Evolutionary conservation across 179 eudicot species (phyloP).

Genomic region (Patellifolia procumbens): DNA sequence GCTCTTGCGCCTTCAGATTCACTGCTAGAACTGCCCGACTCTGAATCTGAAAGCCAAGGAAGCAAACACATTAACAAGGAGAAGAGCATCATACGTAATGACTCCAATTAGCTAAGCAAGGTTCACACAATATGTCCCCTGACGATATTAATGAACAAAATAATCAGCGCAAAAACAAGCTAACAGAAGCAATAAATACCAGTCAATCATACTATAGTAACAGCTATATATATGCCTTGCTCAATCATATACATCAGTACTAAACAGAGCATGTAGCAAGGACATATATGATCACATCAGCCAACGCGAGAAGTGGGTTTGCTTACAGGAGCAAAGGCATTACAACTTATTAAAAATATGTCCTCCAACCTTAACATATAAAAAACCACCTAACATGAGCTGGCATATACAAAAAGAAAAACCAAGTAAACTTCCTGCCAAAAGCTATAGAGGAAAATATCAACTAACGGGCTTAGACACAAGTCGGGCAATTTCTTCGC

Average conservation of each 20-base stretch:
- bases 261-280: neutral
- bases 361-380: neutral
- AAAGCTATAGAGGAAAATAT: neutral
- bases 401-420: neutral
- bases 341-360: neutral
- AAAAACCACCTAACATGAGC: neutral
- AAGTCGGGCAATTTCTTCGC: neutral
- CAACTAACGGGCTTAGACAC: neutral
- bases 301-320: neutral
- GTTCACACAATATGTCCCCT: neutral
- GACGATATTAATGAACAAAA: neutral
- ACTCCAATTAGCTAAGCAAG: neutral
- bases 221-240: neutral
- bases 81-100: neutral
- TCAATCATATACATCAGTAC: neutral
- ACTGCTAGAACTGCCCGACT: conserved; percentile 48
- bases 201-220: neutral
- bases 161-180: neutral
- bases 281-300: neutral
- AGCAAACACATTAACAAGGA: neutral
- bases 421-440: neutral
- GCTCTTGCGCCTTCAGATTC: conserved; percentile 49
- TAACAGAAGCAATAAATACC: neutral
- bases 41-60: conserved; percentile 40
- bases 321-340: neutral